Evolutionary conservation across 2,329 filamentous ascomycete genomes (phyloP), one percentile per base, ranked within the genome.

Genomic region (Colletotrichum higginsianum): DNA sequence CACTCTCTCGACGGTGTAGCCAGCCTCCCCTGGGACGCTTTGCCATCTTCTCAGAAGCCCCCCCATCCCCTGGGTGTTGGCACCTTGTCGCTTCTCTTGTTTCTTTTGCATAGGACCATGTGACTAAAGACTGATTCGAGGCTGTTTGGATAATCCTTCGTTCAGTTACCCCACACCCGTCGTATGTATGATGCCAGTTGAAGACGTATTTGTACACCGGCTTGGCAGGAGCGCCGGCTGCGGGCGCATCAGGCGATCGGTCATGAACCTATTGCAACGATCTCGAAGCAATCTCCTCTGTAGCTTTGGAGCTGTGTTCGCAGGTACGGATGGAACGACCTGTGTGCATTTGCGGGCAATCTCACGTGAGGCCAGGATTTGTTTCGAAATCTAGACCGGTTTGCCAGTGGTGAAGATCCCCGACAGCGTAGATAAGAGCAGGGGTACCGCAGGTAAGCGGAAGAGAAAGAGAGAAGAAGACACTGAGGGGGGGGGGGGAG

Each of bases 91-190:
- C 42, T 23, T 52, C 30, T 62, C 49, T 21, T 26, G 62, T 26
- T 52, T 65, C 52, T 18, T 42, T 21, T 30, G 23, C 52, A 47
- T 66, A 42, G n/a, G 6, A 21, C 26, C 56, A 61, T 70, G 62
- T 52, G 62, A 57, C 55, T 55, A 53, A 55, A 26, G 50, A 47
- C 57, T 52, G 50, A 52, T 61, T 62, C 44, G 52, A 57, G 26
- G 52, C 55, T 49, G 64, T 52, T 47, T 67, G 50, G 53, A 58
- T 21, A 38, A 68, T 63, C 58, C 65, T 67, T 68, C 58, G 64
- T 18, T 23, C 56, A 26, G 53, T 46, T 63, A 55, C 68, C 65
- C 65, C 65, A 58, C 58, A 71, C 47, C 53, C 30, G 52, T 26
- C 12, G 64, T 52, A 49, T 23, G 3, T 23, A 40, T 7, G 49